These are phyloP conservation scores for Nannizzia gypsea DNA, from an alignment of 2,329 filamentous ascomycete species.

Conservation along the genomic window DNA sequence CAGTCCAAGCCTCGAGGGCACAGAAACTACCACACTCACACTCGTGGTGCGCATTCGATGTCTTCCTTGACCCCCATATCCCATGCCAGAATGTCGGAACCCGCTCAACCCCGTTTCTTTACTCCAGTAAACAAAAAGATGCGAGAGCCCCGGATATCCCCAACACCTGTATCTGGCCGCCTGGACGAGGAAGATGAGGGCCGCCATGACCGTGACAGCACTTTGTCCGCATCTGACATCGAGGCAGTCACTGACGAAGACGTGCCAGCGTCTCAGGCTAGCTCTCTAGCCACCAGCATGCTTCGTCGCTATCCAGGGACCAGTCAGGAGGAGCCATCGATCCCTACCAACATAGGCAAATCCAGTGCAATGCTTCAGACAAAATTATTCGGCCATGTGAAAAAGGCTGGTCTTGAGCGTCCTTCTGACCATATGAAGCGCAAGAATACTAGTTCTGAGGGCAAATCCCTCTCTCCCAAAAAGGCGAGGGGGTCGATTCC, in stretches of 20 bases:
- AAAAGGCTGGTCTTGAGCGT: conserved; percentile 41
- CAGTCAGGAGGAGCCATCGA: conserved; percentile 25
- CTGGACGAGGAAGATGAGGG: conserved; percentile 32
- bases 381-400: conserved; percentile 51
- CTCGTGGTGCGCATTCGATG: conserved; percentile 66
- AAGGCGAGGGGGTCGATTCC: conserved; percentile 38
- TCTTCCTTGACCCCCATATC: conserved; percentile 49
- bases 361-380: conserved; percentile 44
- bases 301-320: conserved; percentile 45
- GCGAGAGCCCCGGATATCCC: conserved; percentile 35
- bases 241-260: conserved; percentile 51
- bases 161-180: conserved; percentile 29
- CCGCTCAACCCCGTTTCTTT: conserved; percentile 48
- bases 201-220: conserved; percentile 69
- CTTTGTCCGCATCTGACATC: conserved; percentile 57
- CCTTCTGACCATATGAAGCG: conserved; percentile 24
- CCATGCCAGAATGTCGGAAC: conserved; percentile 23
- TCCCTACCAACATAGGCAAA: conserved; percentile 30
- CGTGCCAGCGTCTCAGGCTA: conserved; percentile 62
- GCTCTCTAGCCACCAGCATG: conserved; percentile 64
- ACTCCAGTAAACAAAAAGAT: conserved; percentile 51
- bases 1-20: conserved; percentile 43
- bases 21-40: conserved; percentile 48
- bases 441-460: conserved; percentile 28
- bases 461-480: conserved; percentile 33